Evolutionary conservation across 2,329 filamentous ascomycete genomes (phyloP).

Genomic region (Chaetothyriales sp.): DNA sequence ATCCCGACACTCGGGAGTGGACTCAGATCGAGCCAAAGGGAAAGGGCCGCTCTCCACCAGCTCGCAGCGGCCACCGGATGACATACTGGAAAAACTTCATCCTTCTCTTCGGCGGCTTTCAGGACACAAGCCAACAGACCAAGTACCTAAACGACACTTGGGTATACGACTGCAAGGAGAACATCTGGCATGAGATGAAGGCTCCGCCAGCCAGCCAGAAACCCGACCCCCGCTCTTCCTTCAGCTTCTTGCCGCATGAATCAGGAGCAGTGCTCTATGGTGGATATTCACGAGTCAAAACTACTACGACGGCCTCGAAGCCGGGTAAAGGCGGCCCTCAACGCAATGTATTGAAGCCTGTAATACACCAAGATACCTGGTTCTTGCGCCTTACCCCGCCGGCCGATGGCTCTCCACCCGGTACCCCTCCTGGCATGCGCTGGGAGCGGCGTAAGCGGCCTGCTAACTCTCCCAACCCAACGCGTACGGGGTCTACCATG

Average conservation of each 20-base stretch:
- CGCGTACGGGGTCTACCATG: slow-evolving; percentile 84
- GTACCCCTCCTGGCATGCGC: slow-evolving; percentile 54
- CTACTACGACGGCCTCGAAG: slow-evolving; percentile 43
- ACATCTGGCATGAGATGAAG: slow-evolving; percentile 64
- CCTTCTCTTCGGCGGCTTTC: slow-evolving; percentile 87
- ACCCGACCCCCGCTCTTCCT: slow-evolving; percentile 80
- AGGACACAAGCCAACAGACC: slow-evolving; percentile 88
- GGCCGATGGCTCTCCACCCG: slow-evolving; percentile 47
- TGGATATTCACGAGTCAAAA: slow-evolving; percentile 84
- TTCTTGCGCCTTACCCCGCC: slow-evolving; percentile 70
- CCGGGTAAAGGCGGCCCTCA: slow-evolving; percentile 41
- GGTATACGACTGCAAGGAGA: slow-evolving; percentile 85
- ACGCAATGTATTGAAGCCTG: slow-evolving; percentile 63
- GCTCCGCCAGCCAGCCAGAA: slow-evolving; percentile 63
- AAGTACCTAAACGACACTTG: slow-evolving; percentile 88
- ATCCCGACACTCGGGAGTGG: slow-evolving; percentile 77
- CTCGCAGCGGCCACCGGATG: slow-evolving; percentile 86
- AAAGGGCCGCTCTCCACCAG: slow-evolving; percentile 61
- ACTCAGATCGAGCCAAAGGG: slow-evolving; percentile 62
- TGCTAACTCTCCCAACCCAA: slow-evolving; percentile 69
- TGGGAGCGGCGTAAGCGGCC: slow-evolving; percentile 93
- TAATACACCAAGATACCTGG: slow-evolving; percentile 92
- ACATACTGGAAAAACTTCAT: slow-evolving; percentile 96
- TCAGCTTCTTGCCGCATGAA: slow-evolving; percentile 82
- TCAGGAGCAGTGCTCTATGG: slow-evolving; percentile 80